Evolutionary conservation across 2,329 filamentous ascomycete species (phyloP).

Genomic region (Bipolaris victoriae): DNA sequence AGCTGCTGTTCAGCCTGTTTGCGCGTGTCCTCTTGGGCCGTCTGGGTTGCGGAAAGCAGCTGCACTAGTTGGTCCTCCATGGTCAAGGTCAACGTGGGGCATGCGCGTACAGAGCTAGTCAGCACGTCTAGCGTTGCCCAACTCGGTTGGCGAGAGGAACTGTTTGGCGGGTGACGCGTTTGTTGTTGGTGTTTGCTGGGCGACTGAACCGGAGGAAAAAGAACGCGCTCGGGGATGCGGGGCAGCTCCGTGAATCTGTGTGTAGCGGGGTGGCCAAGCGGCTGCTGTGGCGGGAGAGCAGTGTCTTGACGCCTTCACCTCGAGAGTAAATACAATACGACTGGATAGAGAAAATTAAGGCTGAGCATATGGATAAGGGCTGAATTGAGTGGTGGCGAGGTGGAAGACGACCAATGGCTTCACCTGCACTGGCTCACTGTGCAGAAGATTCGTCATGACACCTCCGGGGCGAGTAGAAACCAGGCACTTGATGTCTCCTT

Average conservation of each 20-base stretch:
- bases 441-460: constrained; percentile 3
- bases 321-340: background rate
- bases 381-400: background rate
- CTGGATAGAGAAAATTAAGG: background rate
- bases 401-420: constrained; percentile 2
- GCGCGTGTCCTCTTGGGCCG: constrained; percentile 74
- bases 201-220: constrained; percentile 22
- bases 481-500: background rate
- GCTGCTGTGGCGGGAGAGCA: constrained; percentile 3
- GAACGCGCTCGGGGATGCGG: constrained; percentile 35
- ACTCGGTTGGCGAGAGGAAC: constrained; percentile 17
- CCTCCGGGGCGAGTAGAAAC: constrained; percentile 10
- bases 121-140: constrained; percentile 38
- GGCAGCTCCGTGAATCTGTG: constrained; percentile 29
- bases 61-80: constrained; percentile 95
- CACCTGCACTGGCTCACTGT: background rate
- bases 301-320: background rate
- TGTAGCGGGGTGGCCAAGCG: constrained; percentile 19
- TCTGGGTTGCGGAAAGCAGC: constrained; percentile 86
- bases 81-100: constrained; percentile 30
- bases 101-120: constrained; percentile 36
- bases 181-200: constrained; percentile 29
- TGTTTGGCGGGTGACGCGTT: constrained; percentile 25
- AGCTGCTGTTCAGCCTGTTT: constrained; percentile 87
- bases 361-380: background rate